Conservation (phyloP, 176 grass and related monocot species). For the Avena insularis region DNA sequence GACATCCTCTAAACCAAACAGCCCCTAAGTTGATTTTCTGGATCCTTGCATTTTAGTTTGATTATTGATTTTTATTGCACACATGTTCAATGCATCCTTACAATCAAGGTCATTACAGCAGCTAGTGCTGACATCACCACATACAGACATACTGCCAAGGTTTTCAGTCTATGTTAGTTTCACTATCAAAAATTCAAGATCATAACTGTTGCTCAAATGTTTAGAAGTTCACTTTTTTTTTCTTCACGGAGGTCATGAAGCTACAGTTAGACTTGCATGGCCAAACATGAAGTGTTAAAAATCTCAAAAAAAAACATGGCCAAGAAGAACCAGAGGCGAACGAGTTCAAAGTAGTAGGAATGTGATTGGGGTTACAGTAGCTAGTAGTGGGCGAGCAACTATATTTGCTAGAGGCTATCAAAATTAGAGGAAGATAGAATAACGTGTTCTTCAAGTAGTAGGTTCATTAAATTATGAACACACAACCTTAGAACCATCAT, state of each 20-base stretch:
- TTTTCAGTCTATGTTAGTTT: neutral
- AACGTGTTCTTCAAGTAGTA: neutral
- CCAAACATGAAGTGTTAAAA: neutral
- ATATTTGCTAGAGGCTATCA: constrained; percentile 11
- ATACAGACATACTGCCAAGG: neutral
- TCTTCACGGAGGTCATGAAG: neutral
- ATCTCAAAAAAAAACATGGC: too few species aligned
- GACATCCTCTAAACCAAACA: too few species aligned
- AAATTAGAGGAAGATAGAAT: neutral
- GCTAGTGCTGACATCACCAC: neutral
- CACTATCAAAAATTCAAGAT: neutral
- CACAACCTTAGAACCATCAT: neutral
- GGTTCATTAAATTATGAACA: neutral
- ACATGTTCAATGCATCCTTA: constrained; percentile 17
- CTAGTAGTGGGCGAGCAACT: neutral
- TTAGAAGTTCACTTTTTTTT: neutral
- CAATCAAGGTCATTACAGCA: constrained; percentile 11
- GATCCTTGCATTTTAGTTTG: neutral
- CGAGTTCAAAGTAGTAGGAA: neutral
- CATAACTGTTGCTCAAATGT: neutral
- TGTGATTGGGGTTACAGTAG: neutral
- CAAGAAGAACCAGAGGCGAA: neutral
- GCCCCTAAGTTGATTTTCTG: neutral
- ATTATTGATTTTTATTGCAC: neutral
- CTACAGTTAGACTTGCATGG: neutral